Conservation (phyloP, 345 rosid species). For the Mallotus nudiflorus region DNA sequence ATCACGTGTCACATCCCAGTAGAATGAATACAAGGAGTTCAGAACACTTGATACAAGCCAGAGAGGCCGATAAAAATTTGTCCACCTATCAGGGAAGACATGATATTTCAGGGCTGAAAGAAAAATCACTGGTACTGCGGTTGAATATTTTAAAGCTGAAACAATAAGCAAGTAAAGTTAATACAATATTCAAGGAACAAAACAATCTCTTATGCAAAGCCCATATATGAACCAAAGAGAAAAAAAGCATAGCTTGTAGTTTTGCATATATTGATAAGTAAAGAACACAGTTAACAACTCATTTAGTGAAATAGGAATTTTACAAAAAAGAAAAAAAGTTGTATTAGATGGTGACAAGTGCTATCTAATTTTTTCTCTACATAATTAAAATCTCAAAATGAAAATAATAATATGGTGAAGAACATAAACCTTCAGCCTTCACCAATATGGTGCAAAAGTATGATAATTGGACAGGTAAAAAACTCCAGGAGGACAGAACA, state of each 20-base stretch:
- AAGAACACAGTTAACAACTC: background rate
- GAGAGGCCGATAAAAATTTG: slow-evolving; percentile 71
- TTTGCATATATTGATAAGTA: no score
- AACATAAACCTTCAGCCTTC: background rate
- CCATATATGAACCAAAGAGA: background rate
- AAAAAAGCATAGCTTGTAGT: background rate
- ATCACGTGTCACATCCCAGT: slow-evolving; percentile 92
- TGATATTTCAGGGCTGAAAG: slow-evolving; percentile 94
- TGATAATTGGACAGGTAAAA: background rate
- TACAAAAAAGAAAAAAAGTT: background rate
- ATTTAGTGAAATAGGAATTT: background rate
- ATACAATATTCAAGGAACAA: slow-evolving; percentile 11
- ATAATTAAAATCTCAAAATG: background rate
- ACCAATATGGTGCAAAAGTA: background rate
- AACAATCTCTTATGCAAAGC: slow-evolving; percentile 2
- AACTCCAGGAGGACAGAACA: background rate
- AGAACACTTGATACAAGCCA: slow-evolving; percentile 86
- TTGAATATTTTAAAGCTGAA: slow-evolving; percentile 88
- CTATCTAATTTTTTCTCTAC: background rate
- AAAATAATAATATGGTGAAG: background rate
- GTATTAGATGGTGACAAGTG: background rate
- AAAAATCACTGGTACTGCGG: slow-evolving; percentile 92
- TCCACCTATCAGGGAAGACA: slow-evolving; percentile 77
- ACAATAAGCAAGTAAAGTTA: slow-evolving; percentile 36
- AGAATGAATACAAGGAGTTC: slow-evolving; percentile 86